These are phyloP conservation scores for Solanum habrochaites DNA, from an alignment of 257 asterid species.

Conservation along the genomic window DNA sequence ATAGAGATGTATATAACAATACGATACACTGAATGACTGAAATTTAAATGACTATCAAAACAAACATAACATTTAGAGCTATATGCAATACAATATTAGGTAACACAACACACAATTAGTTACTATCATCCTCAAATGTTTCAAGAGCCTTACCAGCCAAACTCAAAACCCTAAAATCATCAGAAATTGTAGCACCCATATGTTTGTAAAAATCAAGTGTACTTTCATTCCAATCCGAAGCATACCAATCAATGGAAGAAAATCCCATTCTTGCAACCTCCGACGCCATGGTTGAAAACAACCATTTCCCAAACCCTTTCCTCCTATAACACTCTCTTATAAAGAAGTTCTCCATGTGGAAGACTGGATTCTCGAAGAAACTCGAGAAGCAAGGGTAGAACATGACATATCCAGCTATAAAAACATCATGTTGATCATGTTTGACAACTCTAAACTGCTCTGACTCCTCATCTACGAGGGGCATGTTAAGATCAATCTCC, in stretches of 20 bases:
- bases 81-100: neutral
- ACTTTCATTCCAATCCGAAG: neutral
- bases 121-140: neutral
- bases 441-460: neutral
- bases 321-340: neutral
- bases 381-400: neutral
- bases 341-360: neutral
- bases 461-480: neutral
- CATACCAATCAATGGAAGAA: neutral
- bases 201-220: neutral
- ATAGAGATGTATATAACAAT: no score
- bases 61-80: neutral
- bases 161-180: neutral
- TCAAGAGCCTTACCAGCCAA: neutral
- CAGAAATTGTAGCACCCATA: neutral
- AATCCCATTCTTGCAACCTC: neutral
- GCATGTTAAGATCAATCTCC: neutral
- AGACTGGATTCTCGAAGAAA: neutral
- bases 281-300: neutral
- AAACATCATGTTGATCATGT: neutral
- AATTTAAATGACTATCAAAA: neutral
- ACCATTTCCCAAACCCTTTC: neutral
- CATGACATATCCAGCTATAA: neutral
- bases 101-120: neutral
- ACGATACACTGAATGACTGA: neutral